These are phyloP conservation scores for Cudoniella acicularis DNA, from an alignment of 495 filamentous ascomycete species.

Conservation along the genomic window DNA sequence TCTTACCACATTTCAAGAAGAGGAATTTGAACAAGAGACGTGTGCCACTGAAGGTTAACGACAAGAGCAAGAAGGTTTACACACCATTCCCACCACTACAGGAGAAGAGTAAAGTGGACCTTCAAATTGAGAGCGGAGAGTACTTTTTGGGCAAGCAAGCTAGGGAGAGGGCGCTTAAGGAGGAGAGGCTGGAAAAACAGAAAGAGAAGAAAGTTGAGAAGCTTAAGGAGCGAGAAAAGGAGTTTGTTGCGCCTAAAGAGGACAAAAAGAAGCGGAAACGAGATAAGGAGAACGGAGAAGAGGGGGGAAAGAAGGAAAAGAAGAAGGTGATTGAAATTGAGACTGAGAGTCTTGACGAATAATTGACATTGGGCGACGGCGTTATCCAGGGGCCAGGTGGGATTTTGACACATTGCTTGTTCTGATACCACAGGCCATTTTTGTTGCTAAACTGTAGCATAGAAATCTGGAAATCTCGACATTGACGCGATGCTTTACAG, in stretches of 20 bases:
- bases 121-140: slow-evolving; percentile 97
- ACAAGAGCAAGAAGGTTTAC: slow-evolving; percentile 93
- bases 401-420: not conserved
- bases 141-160: slow-evolving; percentile 92
- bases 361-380: slow-evolving; percentile 17
- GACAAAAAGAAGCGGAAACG: slow-evolving; percentile 56
- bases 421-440: not conserved
- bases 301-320: slow-evolving; percentile 33
- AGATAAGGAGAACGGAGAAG: slow-evolving; percentile 51
- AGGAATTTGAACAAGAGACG: slow-evolving; percentile 80
- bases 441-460: not conserved
- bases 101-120: slow-evolving; percentile 82
- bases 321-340: slow-evolving; percentile 23
- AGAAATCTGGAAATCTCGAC: not conserved
- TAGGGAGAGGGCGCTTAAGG: slow-evolving; percentile 76
- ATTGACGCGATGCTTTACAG: no score
- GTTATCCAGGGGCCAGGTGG: slow-evolving; percentile 1
- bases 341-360: not conserved
- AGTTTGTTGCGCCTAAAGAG: slow-evolving; percentile 84
- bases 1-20: slow-evolving; percentile 98
- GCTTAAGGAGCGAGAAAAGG: slow-evolving; percentile 76
- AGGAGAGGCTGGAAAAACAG: slow-evolving; percentile 76
- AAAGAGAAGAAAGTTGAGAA: slow-evolving; percentile 84
- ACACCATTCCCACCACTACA: slow-evolving; percentile 66
- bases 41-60: slow-evolving; percentile 78